A percentile compares a stretch with the other conserved stretches of the same genome.
Evolutionary conservation across 192 early-diverging fungal genomes (phyloP).

Genomic region (Podochytrium sp.): DNA sequence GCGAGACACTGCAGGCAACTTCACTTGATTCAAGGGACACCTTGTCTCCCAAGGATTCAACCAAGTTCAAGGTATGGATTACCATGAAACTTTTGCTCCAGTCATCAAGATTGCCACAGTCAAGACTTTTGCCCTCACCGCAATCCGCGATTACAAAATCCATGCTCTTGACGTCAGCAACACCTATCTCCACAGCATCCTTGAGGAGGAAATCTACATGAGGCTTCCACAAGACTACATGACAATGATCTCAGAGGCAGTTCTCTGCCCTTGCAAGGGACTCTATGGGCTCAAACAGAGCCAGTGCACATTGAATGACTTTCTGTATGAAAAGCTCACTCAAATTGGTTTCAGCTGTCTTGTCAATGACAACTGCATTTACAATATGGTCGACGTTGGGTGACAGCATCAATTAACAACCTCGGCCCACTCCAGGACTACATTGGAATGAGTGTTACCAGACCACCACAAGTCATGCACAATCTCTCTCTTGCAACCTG

Average conservation of each 20-base stretch:
- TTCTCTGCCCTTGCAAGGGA: background rate
- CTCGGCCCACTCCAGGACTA: slow-evolving; percentile 1
- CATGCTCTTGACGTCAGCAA: slow-evolving; percentile 39
- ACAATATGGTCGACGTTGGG: slow-evolving; percentile 45
- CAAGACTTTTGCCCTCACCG: slow-evolving; percentile 18
- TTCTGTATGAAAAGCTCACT: background rate
- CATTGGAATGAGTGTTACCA: background rate
- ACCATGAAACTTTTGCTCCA: slow-evolving; percentile 46
- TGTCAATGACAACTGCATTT: slow-evolving; percentile 26
- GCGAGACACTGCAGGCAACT: slow-evolving; percentile 23
- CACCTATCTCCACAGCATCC: slow-evolving; percentile 38
- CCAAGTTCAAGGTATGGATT: slow-evolving; percentile 42
- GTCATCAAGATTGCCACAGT: slow-evolving; percentile 36
- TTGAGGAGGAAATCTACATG: slow-evolving; percentile 41
- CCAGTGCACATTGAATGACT: slow-evolving; percentile 19
- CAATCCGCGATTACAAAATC: slow-evolving; percentile 12
- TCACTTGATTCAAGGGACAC: slow-evolving; percentile 35
- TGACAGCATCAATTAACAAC: background rate
- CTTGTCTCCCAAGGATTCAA: slow-evolving; percentile 42
- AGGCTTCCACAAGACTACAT: slow-evolving; percentile 30
- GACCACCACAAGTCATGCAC: background rate
- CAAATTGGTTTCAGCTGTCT: background rate
- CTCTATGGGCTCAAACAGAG: slow-evolving; percentile 40
- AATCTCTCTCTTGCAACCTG: background rate
- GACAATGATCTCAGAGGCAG: background rate